Conservation (phyloP, 2,329 filamentous ascomycete genomes). For the Cryphonectria radicalis region DNA sequence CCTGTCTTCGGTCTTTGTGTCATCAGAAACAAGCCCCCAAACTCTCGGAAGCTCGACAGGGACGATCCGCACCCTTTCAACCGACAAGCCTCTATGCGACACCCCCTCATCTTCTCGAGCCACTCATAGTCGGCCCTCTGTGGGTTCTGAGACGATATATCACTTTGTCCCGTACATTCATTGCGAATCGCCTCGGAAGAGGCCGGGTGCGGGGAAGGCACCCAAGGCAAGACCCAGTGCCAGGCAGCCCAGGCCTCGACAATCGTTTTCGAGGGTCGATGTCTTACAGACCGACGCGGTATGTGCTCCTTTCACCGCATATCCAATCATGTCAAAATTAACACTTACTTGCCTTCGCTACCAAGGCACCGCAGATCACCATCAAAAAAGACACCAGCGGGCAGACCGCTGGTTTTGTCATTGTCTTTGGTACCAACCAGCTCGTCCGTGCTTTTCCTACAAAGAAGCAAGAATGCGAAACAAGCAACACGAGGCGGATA, state of each 20-base stretch:
- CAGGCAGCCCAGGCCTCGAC: neutral
- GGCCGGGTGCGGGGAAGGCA: neutral
- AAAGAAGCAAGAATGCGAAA: neutral
- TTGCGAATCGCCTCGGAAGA: neutral
- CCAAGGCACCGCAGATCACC: neutral
- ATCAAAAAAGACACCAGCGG: neutral
- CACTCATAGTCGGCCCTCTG: neutral
- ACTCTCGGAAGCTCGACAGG: neutral
- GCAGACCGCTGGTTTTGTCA: neutral
- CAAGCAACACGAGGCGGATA: neutral
- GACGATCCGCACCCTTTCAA: neutral
- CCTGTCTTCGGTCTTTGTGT: neutral
- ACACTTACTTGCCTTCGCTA: neutral
- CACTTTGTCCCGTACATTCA: neutral
- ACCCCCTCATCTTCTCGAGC: neutral
- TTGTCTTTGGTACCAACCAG: neutral
- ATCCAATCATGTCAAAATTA: neutral
- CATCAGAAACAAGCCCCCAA: neutral
- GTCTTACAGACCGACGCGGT: neutral
- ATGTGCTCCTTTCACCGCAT: neutral
- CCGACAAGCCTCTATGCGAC: neutral
- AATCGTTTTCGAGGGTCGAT: neutral
- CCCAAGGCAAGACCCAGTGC: neutral
- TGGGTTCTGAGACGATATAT: neutral
- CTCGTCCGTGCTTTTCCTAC: neutral